A percentile compares a stretch with the other conserved stretches of the same genome.
phyloP scores from a whole-genome alignment of 352 stramenopile genomes.

The Phytophthora pistaciae region DNA sequence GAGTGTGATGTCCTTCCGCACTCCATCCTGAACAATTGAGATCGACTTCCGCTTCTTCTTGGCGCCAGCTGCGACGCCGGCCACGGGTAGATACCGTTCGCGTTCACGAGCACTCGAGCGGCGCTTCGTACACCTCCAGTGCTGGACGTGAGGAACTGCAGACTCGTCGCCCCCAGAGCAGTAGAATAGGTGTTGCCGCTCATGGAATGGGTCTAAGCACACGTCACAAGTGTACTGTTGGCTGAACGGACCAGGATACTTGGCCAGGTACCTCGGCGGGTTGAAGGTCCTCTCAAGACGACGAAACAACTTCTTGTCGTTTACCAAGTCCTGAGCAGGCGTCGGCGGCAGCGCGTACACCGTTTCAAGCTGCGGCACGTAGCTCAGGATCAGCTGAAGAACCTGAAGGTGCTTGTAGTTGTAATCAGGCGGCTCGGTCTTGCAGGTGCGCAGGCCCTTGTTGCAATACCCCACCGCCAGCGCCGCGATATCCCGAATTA shows the following conservation, averaged over 20 bases:
- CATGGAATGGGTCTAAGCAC: constrained; percentile 77
- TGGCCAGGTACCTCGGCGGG: constrained; percentile 57
- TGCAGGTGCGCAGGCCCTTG: constrained; percentile 56
- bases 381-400: constrained; percentile 72
- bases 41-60: constrained; percentile 76
- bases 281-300: constrained; percentile 67
- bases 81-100: constrained; percentile 19
- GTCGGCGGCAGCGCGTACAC: constrained; percentile 51
- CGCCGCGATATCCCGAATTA: constrained; percentile 51
- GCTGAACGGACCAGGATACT: constrained; percentile 66
- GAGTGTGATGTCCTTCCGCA: constrained; percentile 64
- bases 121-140: constrained; percentile 85
- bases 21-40: constrained; percentile 57
- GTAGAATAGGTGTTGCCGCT: constrained; percentile 84
- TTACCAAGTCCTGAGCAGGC: constrained; percentile 41
- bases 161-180: constrained; percentile 45
- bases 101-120: constrained; percentile 43
- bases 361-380: constrained; percentile 70
- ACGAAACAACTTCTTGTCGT: constrained; percentile 58
- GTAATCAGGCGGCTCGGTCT: constrained; percentile 61
- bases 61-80: constrained; percentile 13
- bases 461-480: constrained; percentile 64
- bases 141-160: constrained; percentile 59
- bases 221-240: constrained; percentile 67
- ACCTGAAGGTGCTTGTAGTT: constrained; percentile 71